Conservation (phyloP, 306 rosid genomes). For the Castanospermum australe region DNA sequence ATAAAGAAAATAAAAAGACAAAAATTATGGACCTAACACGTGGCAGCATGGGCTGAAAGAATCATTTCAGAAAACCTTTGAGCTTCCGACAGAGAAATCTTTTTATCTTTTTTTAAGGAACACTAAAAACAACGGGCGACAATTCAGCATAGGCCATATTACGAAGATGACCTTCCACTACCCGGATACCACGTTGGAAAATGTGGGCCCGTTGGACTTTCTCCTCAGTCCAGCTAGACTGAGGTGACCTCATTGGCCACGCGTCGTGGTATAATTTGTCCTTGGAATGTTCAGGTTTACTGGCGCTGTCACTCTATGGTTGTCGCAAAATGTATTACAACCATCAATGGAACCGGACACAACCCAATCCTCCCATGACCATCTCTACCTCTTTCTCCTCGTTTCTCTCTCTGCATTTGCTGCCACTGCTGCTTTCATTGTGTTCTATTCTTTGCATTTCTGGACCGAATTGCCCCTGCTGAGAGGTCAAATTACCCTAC, state of each 20-base stretch:
- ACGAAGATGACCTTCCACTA: slow-evolving; percentile 15
- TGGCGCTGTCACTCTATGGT: not conserved
- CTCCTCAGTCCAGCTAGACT: not conserved
- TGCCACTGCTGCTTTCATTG: slow-evolving; percentile 5
- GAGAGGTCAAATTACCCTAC: not conserved
- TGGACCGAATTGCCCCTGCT: slow-evolving; percentile 32
- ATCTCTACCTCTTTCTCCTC: not conserved
- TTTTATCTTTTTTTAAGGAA: no score
- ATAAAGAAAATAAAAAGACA: no score
- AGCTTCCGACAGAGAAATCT: no score
- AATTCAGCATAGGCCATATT: not conserved
- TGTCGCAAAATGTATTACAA: not conserved
- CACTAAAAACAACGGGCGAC: no score
- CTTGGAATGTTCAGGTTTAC: not conserved
- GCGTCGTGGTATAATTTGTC: not conserved
- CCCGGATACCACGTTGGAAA: not conserved
- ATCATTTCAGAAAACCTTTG: not conserved
- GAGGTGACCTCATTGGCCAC: fast-evolving
- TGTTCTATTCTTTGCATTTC: not conserved
- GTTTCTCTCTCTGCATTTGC: slow-evolving; percentile 6
- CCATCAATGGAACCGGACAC: not conserved
- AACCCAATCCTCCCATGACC: not conserved
- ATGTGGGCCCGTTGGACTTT: not conserved
- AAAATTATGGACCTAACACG: not conserved
- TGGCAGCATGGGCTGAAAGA: not conserved